Conservation (phyloP, 768 basidiomycete genomes). For the Pholiota microspora region DNA sequence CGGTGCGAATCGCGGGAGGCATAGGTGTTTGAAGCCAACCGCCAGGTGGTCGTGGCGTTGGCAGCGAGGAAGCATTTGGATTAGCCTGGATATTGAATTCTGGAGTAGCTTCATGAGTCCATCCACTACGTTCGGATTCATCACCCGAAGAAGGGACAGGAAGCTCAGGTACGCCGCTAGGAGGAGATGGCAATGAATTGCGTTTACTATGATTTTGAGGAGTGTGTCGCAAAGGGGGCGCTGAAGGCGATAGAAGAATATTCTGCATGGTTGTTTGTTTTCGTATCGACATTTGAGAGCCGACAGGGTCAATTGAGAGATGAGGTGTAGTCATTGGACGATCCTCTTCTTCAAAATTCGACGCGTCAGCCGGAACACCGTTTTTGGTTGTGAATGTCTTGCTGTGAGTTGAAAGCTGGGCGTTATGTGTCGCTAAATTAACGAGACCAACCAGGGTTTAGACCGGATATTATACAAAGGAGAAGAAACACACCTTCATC, state of each 20-base stretch:
- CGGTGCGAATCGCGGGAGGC: not conserved
- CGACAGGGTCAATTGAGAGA: not conserved
- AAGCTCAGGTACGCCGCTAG: slow-evolving; percentile 60
- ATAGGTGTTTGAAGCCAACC: slow-evolving; percentile 16
- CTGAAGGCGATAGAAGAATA: slow-evolving; percentile 9
- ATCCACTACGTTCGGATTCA: slow-evolving; percentile 19
- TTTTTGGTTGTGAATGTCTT: not conserved
- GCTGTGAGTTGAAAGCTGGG: not conserved
- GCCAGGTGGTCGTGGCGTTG: slow-evolving; percentile 18
- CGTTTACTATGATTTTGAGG: slow-evolving; percentile 44
- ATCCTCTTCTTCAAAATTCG: not conserved
- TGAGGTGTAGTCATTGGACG: not conserved
- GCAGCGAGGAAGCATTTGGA: slow-evolving; percentile 8
- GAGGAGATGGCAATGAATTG: slow-evolving; percentile 65
- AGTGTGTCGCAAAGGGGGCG: slow-evolving; percentile 24
- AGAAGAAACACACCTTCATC: not conserved
- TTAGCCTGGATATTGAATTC: slow-evolving; percentile 1
- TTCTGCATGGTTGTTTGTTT: not conserved
- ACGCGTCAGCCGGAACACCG: not conserved
- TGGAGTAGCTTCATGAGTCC: slow-evolving; percentile 7
- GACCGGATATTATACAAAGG: not conserved
- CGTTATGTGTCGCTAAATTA: no score
- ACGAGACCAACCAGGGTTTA: no score
- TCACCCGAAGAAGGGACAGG: slow-evolving; percentile 59
- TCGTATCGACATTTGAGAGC: not conserved